phyloP scores from a whole-genome alignment of 495 filamentous ascomycete species.

The Trichoderma reesei region DNA sequence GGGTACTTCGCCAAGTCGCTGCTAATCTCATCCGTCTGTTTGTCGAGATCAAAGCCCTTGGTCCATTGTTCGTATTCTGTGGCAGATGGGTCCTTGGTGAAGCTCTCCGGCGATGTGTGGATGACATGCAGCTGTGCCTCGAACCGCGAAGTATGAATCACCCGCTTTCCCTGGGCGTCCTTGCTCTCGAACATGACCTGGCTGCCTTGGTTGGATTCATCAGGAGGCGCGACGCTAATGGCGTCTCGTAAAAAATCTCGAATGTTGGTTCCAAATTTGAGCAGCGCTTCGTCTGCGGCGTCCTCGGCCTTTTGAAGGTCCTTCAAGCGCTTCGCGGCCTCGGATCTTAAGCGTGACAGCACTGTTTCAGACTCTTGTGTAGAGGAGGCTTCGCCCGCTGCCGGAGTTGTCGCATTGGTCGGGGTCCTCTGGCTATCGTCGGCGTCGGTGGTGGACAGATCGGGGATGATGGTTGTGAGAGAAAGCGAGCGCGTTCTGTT shows the following conservation, averaged over 20 bases:
- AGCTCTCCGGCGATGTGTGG: constrained; percentile 75
- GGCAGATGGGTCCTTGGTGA: constrained; percentile 69
- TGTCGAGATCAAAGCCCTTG: constrained; percentile 66
- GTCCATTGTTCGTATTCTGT: constrained; percentile 67
- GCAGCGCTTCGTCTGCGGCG: constrained; percentile 90
- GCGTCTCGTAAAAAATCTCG: constrained; percentile 86
- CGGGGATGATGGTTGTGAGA: constrained; percentile 35
- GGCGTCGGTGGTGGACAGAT: constrained; percentile 21
- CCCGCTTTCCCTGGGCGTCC: constrained; percentile 77
- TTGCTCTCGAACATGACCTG: constrained; percentile 83
- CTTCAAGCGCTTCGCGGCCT: constrained; percentile 75
- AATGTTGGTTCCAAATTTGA: constrained; percentile 87
- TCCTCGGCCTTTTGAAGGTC: constrained; percentile 93
- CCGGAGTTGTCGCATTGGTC: constrained; percentile 29
- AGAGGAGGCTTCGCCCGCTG: constrained; percentile 39
- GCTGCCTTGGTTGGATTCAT: constrained; percentile 23
- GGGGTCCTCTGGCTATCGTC: constrained; percentile 30
- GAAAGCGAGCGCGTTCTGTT: constrained; percentile 66
- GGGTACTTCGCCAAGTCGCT: constrained; percentile 78
- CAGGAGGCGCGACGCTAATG: constrained; percentile 70
- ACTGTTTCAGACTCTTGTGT: constrained; percentile 58
- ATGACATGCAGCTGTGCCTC: constrained; percentile 95
- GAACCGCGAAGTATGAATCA: constrained; percentile 87
- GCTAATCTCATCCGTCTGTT: constrained; percentile 77
- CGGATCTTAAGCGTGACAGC: constrained; percentile 69